These are phyloP conservation scores for Hypomontagnella monticulosa DNA, from an alignment of 495 filamentous ascomycete genomes.

Conservation along the genomic window DNA sequence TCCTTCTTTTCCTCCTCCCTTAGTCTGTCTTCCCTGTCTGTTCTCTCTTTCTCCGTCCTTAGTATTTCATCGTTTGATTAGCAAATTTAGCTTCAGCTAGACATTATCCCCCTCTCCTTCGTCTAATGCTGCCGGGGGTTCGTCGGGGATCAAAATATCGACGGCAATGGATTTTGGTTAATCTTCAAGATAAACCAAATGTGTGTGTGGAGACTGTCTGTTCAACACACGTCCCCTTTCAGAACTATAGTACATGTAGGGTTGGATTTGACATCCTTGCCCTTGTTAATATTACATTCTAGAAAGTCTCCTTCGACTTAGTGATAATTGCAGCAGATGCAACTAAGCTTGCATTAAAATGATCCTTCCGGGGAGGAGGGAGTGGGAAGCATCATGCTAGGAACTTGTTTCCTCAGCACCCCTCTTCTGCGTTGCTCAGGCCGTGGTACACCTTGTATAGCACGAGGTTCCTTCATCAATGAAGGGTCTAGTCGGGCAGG, in stretches of 20 bases:
- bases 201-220: background rate
- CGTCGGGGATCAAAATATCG: slow-evolving; percentile 1
- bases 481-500: slow-evolving; percentile 85
- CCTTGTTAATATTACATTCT: slow-evolving; percentile 38
- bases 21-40: too few relatives aligned
- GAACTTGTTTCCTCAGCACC: slow-evolving; percentile 73
- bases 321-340: slow-evolving; percentile 5
- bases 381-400: slow-evolving; percentile 65
- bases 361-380: slow-evolving; percentile 19
- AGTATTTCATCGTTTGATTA: slow-evolving; percentile 7
- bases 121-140: slow-evolving; percentile 8
- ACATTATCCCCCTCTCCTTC: slow-evolving; percentile 25
- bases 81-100: slow-evolving; percentile 26
- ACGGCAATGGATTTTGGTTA: slow-evolving; percentile 3
- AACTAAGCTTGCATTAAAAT: slow-evolving; percentile 10
- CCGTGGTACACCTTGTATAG: slow-evolving; percentile 76
- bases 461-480: slow-evolving; percentile 87
- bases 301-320: slow-evolving; percentile 11
- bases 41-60: slow-evolving; percentile 1
- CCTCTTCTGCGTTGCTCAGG: slow-evolving; percentile 69
- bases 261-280: background rate
- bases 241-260: slow-evolving; percentile 36
- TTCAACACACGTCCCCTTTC: slow-evolving; percentile 12
- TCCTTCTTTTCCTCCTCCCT: background rate
- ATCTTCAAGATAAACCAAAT: slow-evolving; percentile 6